phyloP scores from a whole-genome alignment of 1,284 basidiomycete genomes.

The Sanghuangporus baumii region DNA sequence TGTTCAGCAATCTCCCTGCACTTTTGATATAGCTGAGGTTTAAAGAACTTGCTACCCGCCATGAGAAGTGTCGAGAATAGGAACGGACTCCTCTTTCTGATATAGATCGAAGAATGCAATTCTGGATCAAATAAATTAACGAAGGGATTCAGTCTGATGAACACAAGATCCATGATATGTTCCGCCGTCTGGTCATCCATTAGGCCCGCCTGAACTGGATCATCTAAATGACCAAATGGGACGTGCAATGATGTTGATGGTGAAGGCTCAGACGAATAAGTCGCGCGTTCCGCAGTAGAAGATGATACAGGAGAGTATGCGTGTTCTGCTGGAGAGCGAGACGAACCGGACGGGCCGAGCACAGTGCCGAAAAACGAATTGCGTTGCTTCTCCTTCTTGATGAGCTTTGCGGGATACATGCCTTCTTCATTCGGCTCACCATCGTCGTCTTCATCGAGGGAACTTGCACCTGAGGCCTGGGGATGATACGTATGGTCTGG shows the following conservation, averaged over 20 bases:
- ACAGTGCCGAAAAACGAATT: constrained; percentile 78
- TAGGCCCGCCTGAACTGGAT: constrained; percentile 65
- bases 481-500: constrained; percentile 10
- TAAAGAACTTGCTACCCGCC: constrained; percentile 82
- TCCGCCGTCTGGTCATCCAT: constrained; percentile 61
- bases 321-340: constrained; percentile 21
- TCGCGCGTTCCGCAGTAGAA: constrained; percentile 20
- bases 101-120: constrained; percentile 67
- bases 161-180: constrained; percentile 68
- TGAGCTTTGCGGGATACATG: constrained; percentile 68
- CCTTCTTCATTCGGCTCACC: constrained; percentile 51
- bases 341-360: constrained; percentile 43
- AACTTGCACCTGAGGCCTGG: constrained; percentile 32
- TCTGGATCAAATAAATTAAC: constrained; percentile 79
- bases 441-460: constrained; percentile 54
- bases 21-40: constrained; percentile 57
- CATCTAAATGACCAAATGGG: constrained; percentile 36
- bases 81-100: constrained; percentile 70
- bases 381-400: constrained; percentile 59
- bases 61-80: constrained; percentile 79
- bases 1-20: constrained; percentile 67
- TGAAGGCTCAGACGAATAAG: constrained; percentile 30
- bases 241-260: constrained; percentile 18
- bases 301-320: constrained; percentile 20
- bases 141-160: constrained; percentile 76